These are phyloP conservation scores for Alternaria longipes DNA, from an alignment of 2,329 filamentous ascomycete species.

Conservation along the genomic window DNA sequence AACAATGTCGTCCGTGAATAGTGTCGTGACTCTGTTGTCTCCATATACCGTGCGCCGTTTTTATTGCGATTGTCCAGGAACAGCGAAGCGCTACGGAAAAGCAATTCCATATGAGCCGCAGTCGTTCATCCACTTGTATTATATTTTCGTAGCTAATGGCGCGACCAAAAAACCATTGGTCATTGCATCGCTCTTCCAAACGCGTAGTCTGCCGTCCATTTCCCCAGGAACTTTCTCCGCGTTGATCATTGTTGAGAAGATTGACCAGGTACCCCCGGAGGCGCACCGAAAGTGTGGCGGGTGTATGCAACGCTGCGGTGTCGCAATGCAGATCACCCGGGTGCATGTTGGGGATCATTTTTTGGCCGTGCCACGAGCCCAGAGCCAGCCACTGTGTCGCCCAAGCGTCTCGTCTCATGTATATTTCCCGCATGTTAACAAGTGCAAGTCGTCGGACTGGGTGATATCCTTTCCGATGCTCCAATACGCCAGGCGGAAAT, in stretches of 20 bases:
- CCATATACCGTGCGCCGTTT: neutral
- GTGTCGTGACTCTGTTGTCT: neutral
- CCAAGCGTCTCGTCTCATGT: neutral
- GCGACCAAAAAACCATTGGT: neutral
- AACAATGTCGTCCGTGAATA: neutral
- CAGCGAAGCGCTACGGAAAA: neutral
- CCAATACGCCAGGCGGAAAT: neutral
- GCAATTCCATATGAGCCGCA: neutral
- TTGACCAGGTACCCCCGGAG: slow-evolving; percentile 1
- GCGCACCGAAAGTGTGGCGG: neutral
- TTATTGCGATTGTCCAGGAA: neutral
- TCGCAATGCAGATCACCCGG: slow-evolving; percentile 7
- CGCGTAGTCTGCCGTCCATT: neutral
- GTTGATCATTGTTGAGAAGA: neutral
- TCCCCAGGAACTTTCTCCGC: slow-evolving; percentile 1
- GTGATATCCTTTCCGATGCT: neutral
- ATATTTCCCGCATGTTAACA: neutral
- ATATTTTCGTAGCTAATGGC: neutral
- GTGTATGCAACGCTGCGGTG: neutral
- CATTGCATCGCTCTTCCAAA: neutral
- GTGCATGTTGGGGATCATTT: slow-evolving; percentile 1
- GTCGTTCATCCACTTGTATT: neutral
- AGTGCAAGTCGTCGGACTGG: neutral
- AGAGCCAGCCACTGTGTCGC: slow-evolving; percentile 1
- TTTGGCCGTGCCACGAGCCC: neutral